These are phyloP conservation scores for Micromonas pusilla DNA, from an alignment of 139 green algal species.

Conservation along the genomic window DNA sequence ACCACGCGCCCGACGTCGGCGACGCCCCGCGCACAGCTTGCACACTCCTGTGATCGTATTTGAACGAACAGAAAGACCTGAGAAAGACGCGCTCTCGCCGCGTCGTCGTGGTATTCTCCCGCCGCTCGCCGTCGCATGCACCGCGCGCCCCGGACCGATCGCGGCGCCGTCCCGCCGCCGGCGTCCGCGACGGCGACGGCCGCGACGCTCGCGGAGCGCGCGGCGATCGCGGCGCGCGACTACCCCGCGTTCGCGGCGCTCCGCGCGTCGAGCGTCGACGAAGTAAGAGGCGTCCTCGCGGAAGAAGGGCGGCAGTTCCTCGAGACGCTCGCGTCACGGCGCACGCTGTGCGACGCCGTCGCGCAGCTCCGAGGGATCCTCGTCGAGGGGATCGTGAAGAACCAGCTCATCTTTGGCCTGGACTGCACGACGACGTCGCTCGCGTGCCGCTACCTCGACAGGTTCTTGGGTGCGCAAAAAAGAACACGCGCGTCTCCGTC, in stretches of 20 bases:
- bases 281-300: background rate
- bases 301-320: background rate
- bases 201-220: background rate
- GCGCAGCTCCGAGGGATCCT: background rate
- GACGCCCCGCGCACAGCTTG: no score
- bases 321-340: background rate
- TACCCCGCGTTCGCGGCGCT: background rate
- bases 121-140: no score
- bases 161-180: no score
- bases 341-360: background rate
- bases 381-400: slow-evolving; percentile 5
- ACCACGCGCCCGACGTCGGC: no score
- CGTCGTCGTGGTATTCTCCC: no score
- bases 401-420: background rate
- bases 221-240: background rate
- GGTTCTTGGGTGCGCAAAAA: background rate
- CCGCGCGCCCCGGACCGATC: no score
- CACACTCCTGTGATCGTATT: no score
- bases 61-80: no score
- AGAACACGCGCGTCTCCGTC: no score
- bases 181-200: no score
- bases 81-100: no score
- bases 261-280: background rate
- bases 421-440: background rate
- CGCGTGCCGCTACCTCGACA: background rate